phyloP scores from a whole-genome alignment of 2,329 filamentous ascomycete genomes.

The Xylariaceae sp. region DNA sequence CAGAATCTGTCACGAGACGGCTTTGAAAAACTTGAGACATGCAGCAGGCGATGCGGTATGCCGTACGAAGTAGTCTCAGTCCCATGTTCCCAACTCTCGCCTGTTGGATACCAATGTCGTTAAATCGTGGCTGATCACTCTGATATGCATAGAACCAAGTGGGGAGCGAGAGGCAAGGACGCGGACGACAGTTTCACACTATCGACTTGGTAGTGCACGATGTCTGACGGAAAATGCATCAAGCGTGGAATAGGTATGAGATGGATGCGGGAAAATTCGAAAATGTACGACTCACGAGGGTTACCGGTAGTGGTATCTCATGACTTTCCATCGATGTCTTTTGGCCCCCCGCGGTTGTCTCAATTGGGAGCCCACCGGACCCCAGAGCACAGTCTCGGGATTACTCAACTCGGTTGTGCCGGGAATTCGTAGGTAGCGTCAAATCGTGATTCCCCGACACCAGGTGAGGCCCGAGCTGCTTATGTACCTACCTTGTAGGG shows the following conservation, averaged over 20 bases:
- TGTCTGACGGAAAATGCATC: neutral
- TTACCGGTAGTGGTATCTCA: no score
- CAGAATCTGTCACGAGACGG: neutral
- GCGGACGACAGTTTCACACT: neutral
- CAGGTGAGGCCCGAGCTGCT: neutral
- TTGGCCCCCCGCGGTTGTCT: conserved; percentile 4
- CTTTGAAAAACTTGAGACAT: neutral
- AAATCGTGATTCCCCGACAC: neutral
- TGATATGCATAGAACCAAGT: no score
- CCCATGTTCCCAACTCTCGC: no score
- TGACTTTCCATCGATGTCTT: no score
- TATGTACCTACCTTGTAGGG: neutral
- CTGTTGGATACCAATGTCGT: no score
- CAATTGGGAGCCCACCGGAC: conserved; percentile 12
- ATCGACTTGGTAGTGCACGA: neutral
- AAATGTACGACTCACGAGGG: no score
- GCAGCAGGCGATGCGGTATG: neutral
- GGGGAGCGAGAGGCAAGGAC: no score
- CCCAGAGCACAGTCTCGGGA: conserved; percentile 5
- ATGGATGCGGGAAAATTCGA: no score
- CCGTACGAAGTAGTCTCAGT: neutral
- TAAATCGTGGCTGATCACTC: no score
- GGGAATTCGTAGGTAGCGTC: neutral
- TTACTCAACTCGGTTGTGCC: conserved; percentile 21
- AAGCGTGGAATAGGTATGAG: no score